Evolutionary conservation across 345 rosid species (phyloP), one percentile per base, ranked within the genome.

Genomic region (Lenwebbia sp.): DNA sequence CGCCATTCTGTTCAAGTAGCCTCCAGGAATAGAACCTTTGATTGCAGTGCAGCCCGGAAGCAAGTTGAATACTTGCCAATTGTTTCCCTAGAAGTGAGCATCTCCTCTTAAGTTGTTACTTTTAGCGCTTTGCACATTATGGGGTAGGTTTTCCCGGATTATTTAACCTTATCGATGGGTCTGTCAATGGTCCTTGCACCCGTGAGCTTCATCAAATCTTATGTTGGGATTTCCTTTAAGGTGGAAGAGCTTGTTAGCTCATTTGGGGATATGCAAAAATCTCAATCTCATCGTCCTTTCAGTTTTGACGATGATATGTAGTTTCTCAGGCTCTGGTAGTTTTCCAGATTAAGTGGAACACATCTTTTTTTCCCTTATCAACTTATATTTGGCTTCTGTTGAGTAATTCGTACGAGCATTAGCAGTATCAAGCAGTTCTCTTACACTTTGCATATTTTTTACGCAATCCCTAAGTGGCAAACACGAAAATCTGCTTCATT

Each of bases 11-110:
- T 94, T 87, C 92, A 91, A 83, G 60, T 94, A 88, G 96, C 97
- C 90, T 91, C 95, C 50, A 90, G 92, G 78, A 93, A 92, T 57
- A 93, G 98, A 90, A 95, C 98, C 87, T 95, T 96, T 88, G 94
- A 94, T 88, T 93, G 97, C 93, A 89, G 87, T 90, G 95, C 96
- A 76, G 98, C 99, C 78, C 90, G 85, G 86, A 94, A 91, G 88
- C 92, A 92, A 90, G 89, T 95, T 85, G 98, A 95, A 84, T 97
- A 96, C 89, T 89, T 92, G 57, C 98, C 98, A 47, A 85, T 91
- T 86, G 90, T 95, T 85, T 85, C 97, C 87, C 89, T 92, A 86
- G 93, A 92, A 85, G 99, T 96, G 92, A 90, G 95, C 89, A 70
- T 2, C 26, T 70, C 13, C 81, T 70, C 52, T 53, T 84, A 30